phyloP scores from a whole-genome alignment of 2,329 filamentous ascomycete genomes.

The Penicillium sumatraense region DNA sequence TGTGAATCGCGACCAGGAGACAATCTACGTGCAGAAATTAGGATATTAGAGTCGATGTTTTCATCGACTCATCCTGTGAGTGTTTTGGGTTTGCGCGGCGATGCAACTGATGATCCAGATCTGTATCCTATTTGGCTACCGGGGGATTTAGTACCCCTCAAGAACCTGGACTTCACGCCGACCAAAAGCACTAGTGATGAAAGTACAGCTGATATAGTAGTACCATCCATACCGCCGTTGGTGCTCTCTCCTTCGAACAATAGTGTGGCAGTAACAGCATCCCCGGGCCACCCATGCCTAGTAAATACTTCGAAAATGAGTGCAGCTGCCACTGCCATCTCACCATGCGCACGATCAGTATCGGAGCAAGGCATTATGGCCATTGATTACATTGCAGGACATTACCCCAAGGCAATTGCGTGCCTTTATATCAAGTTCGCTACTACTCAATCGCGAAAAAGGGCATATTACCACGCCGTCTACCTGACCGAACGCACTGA shows the following conservation, averaged over 20 bases:
- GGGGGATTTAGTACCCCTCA: no score
- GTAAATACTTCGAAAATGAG: no score
- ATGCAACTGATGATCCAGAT: conserved; percentile 43
- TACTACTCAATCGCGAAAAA: neutral
- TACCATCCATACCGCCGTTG: no score
- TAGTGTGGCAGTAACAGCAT: no score
- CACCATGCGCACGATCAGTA: no score
- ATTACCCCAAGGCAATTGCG: neutral
- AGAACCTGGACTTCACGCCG: neutral
- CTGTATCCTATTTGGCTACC: conserved; percentile 22
- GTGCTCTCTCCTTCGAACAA: no score
- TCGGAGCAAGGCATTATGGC: no score
- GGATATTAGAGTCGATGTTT: conserved; percentile 35
- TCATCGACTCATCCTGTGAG: conserved; percentile 30
- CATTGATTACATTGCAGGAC: neutral
- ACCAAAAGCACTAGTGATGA: neutral
- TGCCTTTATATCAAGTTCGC: neutral
- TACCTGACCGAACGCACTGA: neutral
- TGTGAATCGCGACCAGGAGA: no score
- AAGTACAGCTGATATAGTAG: neutral
- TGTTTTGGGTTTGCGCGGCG: conserved; percentile 39
- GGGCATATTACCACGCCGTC: neutral
- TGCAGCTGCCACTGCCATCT: no score
- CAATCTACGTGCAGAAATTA: conserved; percentile 38
- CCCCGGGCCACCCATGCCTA: no score